Conservation (phyloP, 345 rosid species). For the Limnanthes douglasii region DNA sequence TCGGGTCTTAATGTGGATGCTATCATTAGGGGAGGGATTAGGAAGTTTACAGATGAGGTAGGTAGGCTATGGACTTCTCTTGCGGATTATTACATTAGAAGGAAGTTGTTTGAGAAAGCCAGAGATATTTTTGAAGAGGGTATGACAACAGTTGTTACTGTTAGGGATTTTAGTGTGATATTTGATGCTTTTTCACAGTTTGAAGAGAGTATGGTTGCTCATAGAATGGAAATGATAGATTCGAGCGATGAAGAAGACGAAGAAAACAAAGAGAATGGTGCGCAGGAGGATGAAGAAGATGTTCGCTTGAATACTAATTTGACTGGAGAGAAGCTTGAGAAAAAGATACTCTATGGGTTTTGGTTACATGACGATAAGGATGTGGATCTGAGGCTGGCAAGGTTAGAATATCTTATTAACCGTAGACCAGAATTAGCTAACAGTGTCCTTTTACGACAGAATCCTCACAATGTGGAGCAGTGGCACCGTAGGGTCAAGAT, state of each 20-base stretch:
- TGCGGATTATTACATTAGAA: slow-evolving; percentile 89
- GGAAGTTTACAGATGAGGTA: slow-evolving; percentile 87
- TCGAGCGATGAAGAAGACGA: slow-evolving; percentile 54
- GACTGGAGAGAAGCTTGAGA: slow-evolving; percentile 46
- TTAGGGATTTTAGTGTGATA: slow-evolving; percentile 86
- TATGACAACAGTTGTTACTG: slow-evolving; percentile 84
- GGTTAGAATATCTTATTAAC: slow-evolving; percentile 58
- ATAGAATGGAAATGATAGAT: slow-evolving; percentile 53
- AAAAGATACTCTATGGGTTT: slow-evolving; percentile 64
- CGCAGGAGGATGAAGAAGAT: slow-evolving; percentile 53
- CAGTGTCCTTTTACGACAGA: slow-evolving; percentile 84
- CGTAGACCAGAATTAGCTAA: slow-evolving; percentile 90
- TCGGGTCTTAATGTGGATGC: slow-evolving; percentile 93
- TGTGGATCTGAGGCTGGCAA: slow-evolving; percentile 76
- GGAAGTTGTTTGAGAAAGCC: slow-evolving; percentile 76
- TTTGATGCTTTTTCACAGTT: slow-evolving; percentile 77
- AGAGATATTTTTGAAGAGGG: slow-evolving; percentile 95
- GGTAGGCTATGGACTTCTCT: slow-evolving; percentile 93
- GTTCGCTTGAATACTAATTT: slow-evolving; percentile 40
- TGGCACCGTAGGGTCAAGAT: slow-evolving; percentile 94
- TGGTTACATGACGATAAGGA: slow-evolving; percentile 85
- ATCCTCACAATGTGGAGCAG: slow-evolving; percentile 97
- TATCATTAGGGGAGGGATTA: slow-evolving; percentile 87
- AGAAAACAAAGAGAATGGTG: slow-evolving; percentile 26
- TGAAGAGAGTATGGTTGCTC: slow-evolving; percentile 65